Conservation (phyloP, 257 asterid species). For the Galeopsis tetrahit region DNA sequence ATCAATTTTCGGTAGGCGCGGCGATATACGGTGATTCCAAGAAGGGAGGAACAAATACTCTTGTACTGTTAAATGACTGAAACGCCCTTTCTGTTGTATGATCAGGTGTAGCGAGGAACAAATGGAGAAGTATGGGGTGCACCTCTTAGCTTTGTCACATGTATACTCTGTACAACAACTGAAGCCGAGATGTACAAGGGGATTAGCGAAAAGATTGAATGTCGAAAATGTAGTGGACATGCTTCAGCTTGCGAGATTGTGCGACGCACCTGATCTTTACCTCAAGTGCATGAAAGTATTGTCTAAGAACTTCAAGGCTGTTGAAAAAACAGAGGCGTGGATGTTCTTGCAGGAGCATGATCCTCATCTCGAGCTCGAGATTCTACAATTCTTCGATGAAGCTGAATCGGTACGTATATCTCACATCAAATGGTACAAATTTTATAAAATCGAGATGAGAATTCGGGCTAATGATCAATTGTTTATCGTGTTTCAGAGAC, state of each 20-base stretch:
- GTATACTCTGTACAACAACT: conserved; percentile 79
- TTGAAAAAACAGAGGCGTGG: conserved; percentile 91
- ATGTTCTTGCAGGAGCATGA: conserved; percentile 72
- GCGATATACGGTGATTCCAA: conserved; percentile 34
- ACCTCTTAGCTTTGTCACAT: conserved; percentile 79
- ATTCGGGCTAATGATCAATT: not conserved
- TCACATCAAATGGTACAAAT: not conserved
- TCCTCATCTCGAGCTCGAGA: conserved; percentile 86
- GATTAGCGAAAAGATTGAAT: conserved; percentile 50
- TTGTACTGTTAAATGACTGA: conserved; percentile 24
- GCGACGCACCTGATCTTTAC: conserved; percentile 88
- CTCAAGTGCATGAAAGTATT: conserved; percentile 70
- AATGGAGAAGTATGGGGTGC: conserved; percentile 78
- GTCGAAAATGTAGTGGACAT: conserved; percentile 72
- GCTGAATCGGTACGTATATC: conserved; percentile 72
- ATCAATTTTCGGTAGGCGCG: conserved; percentile 31
- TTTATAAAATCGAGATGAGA: not conserved
- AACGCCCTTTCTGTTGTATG: conserved; percentile 18
- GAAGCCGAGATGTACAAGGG: conserved; percentile 73
- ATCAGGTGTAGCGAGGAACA: conserved; percentile 79
- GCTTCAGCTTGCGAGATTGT: conserved; percentile 84
- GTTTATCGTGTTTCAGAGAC: conserved; percentile 52
- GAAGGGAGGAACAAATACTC: conserved; percentile 24
- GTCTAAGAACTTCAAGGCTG: conserved; percentile 55
- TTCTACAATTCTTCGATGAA: conserved; percentile 81